Evolutionary conservation across 139 green algal species (phyloP).

Genomic region (Deuterostichococcus epilithicus): DNA sequence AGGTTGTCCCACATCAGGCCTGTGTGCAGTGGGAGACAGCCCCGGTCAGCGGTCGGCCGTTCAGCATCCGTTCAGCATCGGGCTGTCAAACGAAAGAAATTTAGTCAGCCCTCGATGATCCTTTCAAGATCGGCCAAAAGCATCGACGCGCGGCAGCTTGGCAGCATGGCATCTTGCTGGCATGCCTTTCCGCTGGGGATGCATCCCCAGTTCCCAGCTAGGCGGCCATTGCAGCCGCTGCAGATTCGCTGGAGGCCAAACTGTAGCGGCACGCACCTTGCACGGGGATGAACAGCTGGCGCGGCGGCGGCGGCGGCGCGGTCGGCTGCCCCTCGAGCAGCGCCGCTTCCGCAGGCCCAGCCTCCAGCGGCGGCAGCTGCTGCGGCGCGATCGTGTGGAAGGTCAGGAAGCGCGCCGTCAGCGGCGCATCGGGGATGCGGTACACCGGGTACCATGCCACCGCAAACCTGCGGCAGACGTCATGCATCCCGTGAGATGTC

Average conservation of each 20-base stretch:
- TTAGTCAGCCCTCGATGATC: too few species aligned
- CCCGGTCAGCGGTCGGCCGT: too few species aligned
- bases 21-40: neutral
- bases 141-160: too few species aligned
- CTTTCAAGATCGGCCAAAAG: too few species aligned
- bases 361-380: constrained; percentile 6
- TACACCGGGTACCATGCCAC: constrained; percentile 88
- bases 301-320: too few species aligned
- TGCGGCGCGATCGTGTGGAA: constrained; percentile 67
- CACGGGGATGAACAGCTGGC: neutral
- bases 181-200: too few species aligned
- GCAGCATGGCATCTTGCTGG: too few species aligned
- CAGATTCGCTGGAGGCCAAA: too few species aligned
- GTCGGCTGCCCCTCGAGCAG: neutral
- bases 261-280: neutral
- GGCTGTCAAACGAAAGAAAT: too few species aligned
- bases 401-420: constrained; percentile 79
- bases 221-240: too few species aligned
- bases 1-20: constrained; percentile 71
- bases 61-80: too few species aligned
- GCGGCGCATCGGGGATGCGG: constrained; percentile 78
- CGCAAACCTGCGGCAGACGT: constrained; percentile 44
- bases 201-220: too few species aligned
- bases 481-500: neutral
- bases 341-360: neutral